A percentile compares a stretch with the other conserved stretches of the same genome.
phyloP scores from a whole-genome alignment of 2,329 filamentous ascomycete species.

The Madurella mycetomatis region DNA sequence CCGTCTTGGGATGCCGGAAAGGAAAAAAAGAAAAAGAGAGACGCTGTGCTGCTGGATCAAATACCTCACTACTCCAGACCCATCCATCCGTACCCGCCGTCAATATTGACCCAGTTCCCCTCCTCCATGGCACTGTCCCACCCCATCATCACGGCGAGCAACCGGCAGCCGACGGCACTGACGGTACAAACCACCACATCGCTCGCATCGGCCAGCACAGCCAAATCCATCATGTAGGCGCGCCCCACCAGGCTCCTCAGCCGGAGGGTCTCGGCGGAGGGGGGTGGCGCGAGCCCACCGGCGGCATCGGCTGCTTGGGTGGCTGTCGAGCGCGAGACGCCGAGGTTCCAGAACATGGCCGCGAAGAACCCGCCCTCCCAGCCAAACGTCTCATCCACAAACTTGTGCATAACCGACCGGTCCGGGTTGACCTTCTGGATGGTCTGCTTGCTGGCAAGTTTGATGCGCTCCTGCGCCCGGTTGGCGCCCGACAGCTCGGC shows the following conservation, averaged over 20 bases:
- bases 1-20: neutral
- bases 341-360: conserved; percentile 76
- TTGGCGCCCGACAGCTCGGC: conserved; percentile 52
- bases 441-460: conserved; percentile 61
- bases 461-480: conserved; percentile 71
- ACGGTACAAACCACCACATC: conserved; percentile 75
- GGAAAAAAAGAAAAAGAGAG: neutral
- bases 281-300: conserved; percentile 22
- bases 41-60: neutral
- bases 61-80: conserved; percentile 28
- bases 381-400: conserved; percentile 71
- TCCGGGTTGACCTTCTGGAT: conserved; percentile 34
- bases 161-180: conserved; percentile 65
- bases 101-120: conserved; percentile 72
- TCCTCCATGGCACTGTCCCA: conserved; percentile 64
- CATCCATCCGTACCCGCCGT: conserved; percentile 63
- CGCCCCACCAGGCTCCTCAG: conserved; percentile 70
- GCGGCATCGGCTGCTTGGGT: neutral
- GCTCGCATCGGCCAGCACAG: conserved; percentile 62
- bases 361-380: conserved; percentile 88
- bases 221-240: conserved; percentile 78
- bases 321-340: conserved; percentile 34
- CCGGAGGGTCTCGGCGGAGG: conserved; percentile 53
- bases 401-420: conserved; percentile 54
- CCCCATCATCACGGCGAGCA: conserved; percentile 82